A percentile compares a stretch with the other conserved stretches of the same genome.
phyloP scores from a whole-genome alignment of 2,329 filamentous ascomycete species.

The Ophiosphaerella narmari region DNA sequence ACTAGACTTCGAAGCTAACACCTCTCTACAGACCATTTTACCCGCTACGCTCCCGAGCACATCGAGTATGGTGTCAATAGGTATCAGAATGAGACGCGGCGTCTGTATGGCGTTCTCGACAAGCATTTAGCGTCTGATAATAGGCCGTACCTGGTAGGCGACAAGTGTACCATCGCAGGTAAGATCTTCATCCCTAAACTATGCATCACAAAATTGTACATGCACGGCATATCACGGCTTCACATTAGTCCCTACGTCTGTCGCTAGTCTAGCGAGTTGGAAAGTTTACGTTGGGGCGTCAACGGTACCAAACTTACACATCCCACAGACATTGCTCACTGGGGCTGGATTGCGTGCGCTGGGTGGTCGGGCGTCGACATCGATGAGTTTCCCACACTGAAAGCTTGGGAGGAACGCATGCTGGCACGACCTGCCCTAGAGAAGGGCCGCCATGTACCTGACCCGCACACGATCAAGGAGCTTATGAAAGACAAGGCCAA shows the following conservation, averaged over 20 bases:
- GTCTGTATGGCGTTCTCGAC: slow-evolving; percentile 79
- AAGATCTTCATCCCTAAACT: slow-evolving; percentile 4
- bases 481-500: slow-evolving; percentile 61
- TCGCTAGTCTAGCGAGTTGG: too few species aligned
- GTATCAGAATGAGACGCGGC: slow-evolving; percentile 82
- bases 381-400: slow-evolving; percentile 73
- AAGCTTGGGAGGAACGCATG: slow-evolving; percentile 77
- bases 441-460: slow-evolving; percentile 75
- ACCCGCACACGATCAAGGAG: slow-evolving; percentile 65
- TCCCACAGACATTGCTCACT: slow-evolving; percentile 70
- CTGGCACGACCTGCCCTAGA: slow-evolving; percentile 71
- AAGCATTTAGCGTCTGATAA: slow-evolving; percentile 63
- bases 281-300: too few species aligned
- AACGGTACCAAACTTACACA: slow-evolving; percentile 9
- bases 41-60: slow-evolving; percentile 77
- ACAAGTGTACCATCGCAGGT: slow-evolving; percentile 62
- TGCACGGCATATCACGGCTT: too few species aligned
- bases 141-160: slow-evolving; percentile 62
- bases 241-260: not conserved
- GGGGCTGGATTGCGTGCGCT: slow-evolving; percentile 73
- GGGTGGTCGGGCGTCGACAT: slow-evolving; percentile 69
- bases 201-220: not conserved
- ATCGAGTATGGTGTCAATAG: slow-evolving; percentile 83
- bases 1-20: slow-evolving; percentile 4
- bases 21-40: slow-evolving; percentile 69